Conservation (phyloP, 148 eudicot genomes). For the Rhododendron griersonianum region DNA sequence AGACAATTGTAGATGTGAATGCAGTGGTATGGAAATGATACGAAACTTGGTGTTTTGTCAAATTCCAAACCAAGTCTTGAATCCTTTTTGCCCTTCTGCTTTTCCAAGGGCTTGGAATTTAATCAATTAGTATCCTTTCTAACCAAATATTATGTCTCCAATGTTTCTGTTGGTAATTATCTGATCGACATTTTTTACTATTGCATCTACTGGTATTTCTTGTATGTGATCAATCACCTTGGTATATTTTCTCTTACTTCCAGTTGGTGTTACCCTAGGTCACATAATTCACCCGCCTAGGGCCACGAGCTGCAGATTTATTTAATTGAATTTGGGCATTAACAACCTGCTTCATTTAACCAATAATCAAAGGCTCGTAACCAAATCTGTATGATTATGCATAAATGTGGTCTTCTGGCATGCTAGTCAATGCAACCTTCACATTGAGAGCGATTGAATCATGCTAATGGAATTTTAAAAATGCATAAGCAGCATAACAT, state of each 20-base stretch:
- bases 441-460: neutral
- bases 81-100: neutral
- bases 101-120: neutral
- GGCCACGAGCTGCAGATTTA: neutral
- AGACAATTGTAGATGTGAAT: neutral
- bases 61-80: neutral
- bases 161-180: neutral
- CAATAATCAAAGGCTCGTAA: neutral
- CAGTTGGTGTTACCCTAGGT: neutral
- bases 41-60: neutral
- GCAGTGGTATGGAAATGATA: neutral
- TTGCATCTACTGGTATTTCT: neutral
- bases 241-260: neutral
- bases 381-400: neutral
- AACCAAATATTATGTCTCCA: neutral
- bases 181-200: neutral
- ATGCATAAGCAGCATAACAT: neutral
- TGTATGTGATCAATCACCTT: neutral
- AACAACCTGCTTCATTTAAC: neutral
- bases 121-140: neutral
- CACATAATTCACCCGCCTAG: neutral
- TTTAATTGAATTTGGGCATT: neutral
- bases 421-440: neutral
- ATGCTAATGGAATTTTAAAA: neutral
- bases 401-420: neutral